Evolutionary conservation across 257 asterid species (phyloP).

Genomic region (Solanum appendiculatum): DNA sequence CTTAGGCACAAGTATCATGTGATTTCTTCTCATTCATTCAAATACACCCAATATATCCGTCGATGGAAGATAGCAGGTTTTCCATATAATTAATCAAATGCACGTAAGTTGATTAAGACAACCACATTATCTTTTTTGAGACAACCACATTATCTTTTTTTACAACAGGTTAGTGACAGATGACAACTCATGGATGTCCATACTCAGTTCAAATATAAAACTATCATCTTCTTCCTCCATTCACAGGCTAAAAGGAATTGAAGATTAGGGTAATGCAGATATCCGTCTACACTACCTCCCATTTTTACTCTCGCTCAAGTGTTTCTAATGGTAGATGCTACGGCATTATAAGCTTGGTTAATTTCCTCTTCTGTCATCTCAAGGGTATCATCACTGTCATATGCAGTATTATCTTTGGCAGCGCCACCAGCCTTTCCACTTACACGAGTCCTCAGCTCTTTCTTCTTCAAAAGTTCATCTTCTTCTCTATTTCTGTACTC

Average conservation of each 20-base stretch:
- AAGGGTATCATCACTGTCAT: conserved; percentile 74
- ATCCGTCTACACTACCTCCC: neutral
- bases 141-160: neutral
- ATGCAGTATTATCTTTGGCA: conserved; percentile 15
- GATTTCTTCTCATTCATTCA: neutral
- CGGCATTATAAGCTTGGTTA: conserved; percentile 45
- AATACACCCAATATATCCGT: neutral
- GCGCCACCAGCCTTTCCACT: conserved; percentile 6
- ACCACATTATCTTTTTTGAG: neutral
- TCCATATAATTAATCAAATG: neutral
- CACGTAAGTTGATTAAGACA: neutral
- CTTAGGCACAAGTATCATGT: neutral
- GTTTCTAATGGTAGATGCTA: conserved; percentile 15
- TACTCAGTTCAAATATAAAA: neutral
- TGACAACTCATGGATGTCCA: neutral
- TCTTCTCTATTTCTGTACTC: conserved; percentile 47
- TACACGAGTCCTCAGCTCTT: conserved; percentile 15
- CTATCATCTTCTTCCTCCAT: neutral
- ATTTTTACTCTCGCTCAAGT: neutral
- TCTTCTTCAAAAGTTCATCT: conserved; percentile 8
- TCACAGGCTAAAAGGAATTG: neutral
- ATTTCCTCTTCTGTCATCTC: conserved; percentile 99
- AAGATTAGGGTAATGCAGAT: neutral
- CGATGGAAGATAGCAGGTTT: too few species aligned
- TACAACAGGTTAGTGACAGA: neutral